These are phyloP conservation scores for Trametes maxima DNA, from an alignment of 768 basidiomycete genomes.

Conservation along the genomic window DNA sequence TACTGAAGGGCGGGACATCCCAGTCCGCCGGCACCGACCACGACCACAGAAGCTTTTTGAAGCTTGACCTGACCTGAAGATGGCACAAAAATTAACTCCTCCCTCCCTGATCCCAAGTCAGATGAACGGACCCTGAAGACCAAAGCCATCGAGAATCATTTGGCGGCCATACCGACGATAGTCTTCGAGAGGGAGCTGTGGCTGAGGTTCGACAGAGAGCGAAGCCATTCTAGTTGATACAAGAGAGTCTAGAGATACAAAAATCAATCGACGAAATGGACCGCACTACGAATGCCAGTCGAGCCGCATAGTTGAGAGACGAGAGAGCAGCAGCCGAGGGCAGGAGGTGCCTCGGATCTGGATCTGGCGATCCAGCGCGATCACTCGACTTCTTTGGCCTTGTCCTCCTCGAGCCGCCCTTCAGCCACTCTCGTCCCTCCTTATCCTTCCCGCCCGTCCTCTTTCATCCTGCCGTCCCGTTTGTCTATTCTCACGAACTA, in stretches of 20 bases:
- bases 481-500: too few relatives aligned
- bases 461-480: too few relatives aligned
- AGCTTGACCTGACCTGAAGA: conserved; percentile 80
- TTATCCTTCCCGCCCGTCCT: too few relatives aligned
- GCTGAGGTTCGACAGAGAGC: conserved; percentile 5
- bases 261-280: neutral
- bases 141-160: conserved; percentile 92
- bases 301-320: too few relatives aligned
- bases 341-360: too few relatives aligned
- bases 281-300: too few relatives aligned
- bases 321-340: too few relatives aligned
- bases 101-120: neutral
- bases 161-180: conserved; percentile 94
- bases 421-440: too few relatives aligned
- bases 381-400: too few relatives aligned
- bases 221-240: neutral
- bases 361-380: too few relatives aligned
- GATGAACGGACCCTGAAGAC: conserved; percentile 65
- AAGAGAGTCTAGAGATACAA: neutral
- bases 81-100: neutral
- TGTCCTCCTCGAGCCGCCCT: too few relatives aligned
- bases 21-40: conserved; percentile 94
- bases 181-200: conserved; percentile 50
- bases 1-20: conserved; percentile 97
- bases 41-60: conserved; percentile 71